Base-by-base conservation (phyloP, 495 filamentous ascomycete species). In the Penicillium waksmanii region DNA sequence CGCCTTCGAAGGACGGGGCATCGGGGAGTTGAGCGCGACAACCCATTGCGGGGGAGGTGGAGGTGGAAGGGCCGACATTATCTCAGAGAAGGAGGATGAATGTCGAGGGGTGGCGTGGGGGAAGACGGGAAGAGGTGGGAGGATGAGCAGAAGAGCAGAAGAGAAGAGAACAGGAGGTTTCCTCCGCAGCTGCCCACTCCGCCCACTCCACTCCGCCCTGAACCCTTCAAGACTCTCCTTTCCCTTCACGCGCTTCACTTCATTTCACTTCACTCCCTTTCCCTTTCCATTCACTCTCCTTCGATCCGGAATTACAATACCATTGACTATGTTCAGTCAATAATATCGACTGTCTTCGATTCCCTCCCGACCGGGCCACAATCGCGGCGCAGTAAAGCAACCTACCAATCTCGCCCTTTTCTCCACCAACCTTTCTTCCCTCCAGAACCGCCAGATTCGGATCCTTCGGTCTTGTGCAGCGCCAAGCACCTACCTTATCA, bases 31-130 rank as follows among this genome's bases (percentile, higher is more conserved):
- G 58, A 98, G 80, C 57, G 92, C 86, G 58, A 85, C 73, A 15
- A 90, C 90, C 95, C 95, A 98, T 82, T 84, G 81, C 36, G 90
- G 90, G 34, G 85, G 85, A 36, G 83, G 80, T 13, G 80, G 82
- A 18, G 81, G 75, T 25, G 75, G 66, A 12, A 78, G 67, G 60
- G 75, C 43, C 50, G 72, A 65, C 12, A 69, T 69, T 65, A 76
- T 77, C 21, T 19, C 64, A 33, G 25, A 56, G 34, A 47, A n/a
- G 27, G 19, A 17, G 25, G 50, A 56, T 47, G 55, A 52, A 44
- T 17, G 8, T 44, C 42, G 53, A 40, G 18, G 48, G 25, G 43
- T 34, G 48, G 48, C 36, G 57, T 44, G 60, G 51, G 53, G 5
- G 56, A 34, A 23, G 36, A 25, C 19, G 54, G 35, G 52, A 56